Conservation (phyloP, 257 asterid species). For the Cruciata laevipes region DNA sequence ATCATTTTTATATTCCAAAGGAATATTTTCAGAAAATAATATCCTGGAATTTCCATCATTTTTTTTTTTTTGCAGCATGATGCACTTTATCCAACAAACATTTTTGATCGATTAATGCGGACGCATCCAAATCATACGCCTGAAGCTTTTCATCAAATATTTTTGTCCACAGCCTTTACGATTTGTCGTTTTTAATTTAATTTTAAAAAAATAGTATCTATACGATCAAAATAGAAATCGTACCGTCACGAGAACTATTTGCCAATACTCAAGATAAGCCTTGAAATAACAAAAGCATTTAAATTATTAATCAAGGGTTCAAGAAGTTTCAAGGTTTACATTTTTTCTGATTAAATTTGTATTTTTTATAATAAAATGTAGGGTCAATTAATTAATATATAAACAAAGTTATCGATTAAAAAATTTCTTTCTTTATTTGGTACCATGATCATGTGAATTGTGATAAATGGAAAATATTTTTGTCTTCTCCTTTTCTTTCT, state of each 20-base stretch:
- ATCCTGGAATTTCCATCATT: neutral
- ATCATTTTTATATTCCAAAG: neutral
- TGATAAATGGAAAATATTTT: too few species aligned
- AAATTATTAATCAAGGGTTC: too few species aligned
- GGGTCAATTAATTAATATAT: too few species aligned
- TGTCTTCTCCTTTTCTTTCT: too few species aligned
- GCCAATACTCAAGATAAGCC: neutral
- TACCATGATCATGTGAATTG: too few species aligned
- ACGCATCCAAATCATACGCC: neutral
- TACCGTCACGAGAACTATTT: neutral
- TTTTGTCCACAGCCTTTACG: neutral
- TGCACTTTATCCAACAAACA: conserved; percentile 1
- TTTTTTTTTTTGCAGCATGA: neutral
- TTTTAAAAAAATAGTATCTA: too few species aligned
- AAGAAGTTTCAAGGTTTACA: too few species aligned
- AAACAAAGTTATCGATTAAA: too few species aligned
- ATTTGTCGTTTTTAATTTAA: neutral
- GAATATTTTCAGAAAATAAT: neutral
- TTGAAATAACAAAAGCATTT: too few species aligned
- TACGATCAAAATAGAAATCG: neutral
- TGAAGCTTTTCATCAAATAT: neutral
- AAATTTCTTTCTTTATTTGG: too few species aligned
- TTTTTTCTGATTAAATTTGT: too few species aligned
- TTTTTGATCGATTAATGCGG: neutral
- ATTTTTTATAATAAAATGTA: too few species aligned